Conservation (phyloP, 805 yeast species). For the Ogataea neopini region DNA sequence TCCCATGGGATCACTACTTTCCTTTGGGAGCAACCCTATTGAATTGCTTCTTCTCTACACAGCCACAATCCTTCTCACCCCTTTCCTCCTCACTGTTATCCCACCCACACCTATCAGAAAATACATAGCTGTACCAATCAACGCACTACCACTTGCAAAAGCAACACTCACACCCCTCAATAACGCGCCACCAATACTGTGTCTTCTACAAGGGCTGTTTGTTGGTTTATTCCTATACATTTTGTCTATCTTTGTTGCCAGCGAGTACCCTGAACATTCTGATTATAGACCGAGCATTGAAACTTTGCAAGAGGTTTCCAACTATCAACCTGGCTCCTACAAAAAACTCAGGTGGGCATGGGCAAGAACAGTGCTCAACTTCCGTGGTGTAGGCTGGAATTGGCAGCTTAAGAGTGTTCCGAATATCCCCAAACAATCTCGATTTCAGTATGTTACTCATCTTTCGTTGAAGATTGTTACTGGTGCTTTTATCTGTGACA, state of each 20-base stretch:
- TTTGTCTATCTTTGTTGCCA: neutral
- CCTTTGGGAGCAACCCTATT: no score
- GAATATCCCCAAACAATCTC: neutral
- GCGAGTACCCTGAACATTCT: slow-evolving; percentile 8
- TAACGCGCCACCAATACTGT: neutral
- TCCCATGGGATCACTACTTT: no score
- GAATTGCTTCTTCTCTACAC: neutral
- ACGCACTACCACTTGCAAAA: neutral
- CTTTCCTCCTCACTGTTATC: neutral
- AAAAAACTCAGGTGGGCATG: slow-evolving; percentile 13
- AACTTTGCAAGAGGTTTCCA: slow-evolving; percentile 6
- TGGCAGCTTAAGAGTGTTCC: slow-evolving; percentile 4
- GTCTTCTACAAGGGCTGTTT: neutral
- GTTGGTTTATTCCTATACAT: neutral
- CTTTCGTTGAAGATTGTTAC: neutral
- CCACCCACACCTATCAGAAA: neutral
- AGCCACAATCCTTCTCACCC: neutral
- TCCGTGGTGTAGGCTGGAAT: slow-evolving; percentile 16
- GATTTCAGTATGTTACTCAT: neutral
- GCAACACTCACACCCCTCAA: neutral
- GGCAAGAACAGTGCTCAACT: slow-evolving; percentile 4
- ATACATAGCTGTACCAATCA: neutral
- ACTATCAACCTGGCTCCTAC: slow-evolving; percentile 2
- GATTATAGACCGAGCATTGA: slow-evolving; percentile 8
- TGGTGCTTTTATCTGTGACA: neutral